Evolutionary conservation across 495 filamentous ascomycete species (phyloP).

Genomic region (Podospora tetraspora): DNA sequence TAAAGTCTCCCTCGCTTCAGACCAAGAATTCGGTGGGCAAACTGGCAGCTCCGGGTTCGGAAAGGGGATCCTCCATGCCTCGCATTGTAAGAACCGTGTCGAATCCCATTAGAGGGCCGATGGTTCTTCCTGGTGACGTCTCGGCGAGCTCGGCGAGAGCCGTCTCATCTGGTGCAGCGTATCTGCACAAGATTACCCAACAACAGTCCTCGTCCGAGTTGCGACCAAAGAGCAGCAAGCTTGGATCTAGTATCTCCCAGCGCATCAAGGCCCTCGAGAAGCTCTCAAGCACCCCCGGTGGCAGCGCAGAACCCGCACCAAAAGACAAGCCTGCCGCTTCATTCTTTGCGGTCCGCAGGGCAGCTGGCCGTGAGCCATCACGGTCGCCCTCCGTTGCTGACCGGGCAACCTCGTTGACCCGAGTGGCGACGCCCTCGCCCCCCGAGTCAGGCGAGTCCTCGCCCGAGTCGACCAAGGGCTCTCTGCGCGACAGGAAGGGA

Average conservation of each 20-base stretch:
- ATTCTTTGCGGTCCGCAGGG: conserved; percentile 52
- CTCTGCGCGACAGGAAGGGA: conserved; percentile 35
- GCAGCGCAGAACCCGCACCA: conserved; percentile 17
- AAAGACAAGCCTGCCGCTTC: conserved; percentile 36
- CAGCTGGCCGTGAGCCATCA: conserved; percentile 36
- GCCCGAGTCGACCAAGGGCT: conserved; percentile 28
- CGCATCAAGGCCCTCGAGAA: conserved; percentile 84
- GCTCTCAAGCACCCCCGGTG: conserved; percentile 46
- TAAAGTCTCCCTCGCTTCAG: conserved; percentile 72
- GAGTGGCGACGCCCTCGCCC: conserved; percentile 33
- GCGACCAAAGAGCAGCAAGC: conserved; percentile 68
- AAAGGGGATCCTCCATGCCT: conserved; percentile 20
- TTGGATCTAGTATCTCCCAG: conserved; percentile 82
- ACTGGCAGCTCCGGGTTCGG: conserved; percentile 21
- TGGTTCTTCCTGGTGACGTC: conserved; percentile 37
- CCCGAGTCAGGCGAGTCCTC: conserved; percentile 41
- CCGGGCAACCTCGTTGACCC: conserved; percentile 34
- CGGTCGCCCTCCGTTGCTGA: conserved; percentile 45
- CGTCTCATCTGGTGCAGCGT: conserved; percentile 44
- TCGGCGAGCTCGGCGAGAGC: conserved; percentile 38
- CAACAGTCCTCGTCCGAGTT: conserved; percentile 40
- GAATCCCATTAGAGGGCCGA: conserved; percentile 42
- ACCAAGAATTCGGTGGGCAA: conserved; percentile 38
- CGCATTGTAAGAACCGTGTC: conserved; percentile 39
- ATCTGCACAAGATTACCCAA: conserved; percentile 43